A percentile compares a stretch with the other conserved stretches of the same genome.
phyloP scores from a whole-genome alignment of 2,329 filamentous ascomycete genomes.

The Aspergillus jensenii region DNA sequence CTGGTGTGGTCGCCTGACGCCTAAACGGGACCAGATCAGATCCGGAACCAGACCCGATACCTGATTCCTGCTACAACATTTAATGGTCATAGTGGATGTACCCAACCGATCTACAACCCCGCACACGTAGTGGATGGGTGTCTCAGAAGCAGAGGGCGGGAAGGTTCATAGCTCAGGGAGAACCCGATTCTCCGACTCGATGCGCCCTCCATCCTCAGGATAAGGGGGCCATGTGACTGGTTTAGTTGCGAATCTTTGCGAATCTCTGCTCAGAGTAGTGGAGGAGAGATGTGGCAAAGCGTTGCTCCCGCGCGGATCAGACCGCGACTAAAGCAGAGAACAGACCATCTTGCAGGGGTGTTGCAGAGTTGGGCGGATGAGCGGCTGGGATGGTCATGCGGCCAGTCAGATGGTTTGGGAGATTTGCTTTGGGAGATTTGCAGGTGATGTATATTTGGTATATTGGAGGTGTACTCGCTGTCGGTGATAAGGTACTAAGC shows the following conservation, averaged over 20 bases:
- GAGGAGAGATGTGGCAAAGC: not conserved
- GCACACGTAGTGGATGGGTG: not conserved
- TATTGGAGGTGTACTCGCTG: no score
- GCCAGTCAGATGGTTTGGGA: not conserved
- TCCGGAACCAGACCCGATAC: no score
- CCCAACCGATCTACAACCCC: not conserved
- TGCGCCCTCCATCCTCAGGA: no score
- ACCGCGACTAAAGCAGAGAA: slow-evolving; percentile 4
- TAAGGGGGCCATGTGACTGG: not conserved
- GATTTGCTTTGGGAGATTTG: no score
- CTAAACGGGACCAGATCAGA: no score
- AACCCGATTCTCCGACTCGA: not conserved
- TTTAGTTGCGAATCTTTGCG: not conserved
- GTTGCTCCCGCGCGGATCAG: not conserved
- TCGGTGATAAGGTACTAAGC: no score
- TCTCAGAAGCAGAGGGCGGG: not conserved
- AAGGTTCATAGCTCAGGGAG: not conserved
- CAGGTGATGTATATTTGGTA: no score
- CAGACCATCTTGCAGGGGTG: not conserved
- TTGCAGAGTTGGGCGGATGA: not conserved
- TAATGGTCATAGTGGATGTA: no score
- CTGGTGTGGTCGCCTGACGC: no score
- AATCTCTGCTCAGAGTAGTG: no score
- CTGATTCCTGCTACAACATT: not conserved
- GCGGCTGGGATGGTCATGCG: not conserved